A percentile compares a stretch with the other conserved stretches of the same genome.
Evolutionary conservation across 2,329 filamentous ascomycete species (phyloP).

Genomic region (Claviceps capensis): DNA sequence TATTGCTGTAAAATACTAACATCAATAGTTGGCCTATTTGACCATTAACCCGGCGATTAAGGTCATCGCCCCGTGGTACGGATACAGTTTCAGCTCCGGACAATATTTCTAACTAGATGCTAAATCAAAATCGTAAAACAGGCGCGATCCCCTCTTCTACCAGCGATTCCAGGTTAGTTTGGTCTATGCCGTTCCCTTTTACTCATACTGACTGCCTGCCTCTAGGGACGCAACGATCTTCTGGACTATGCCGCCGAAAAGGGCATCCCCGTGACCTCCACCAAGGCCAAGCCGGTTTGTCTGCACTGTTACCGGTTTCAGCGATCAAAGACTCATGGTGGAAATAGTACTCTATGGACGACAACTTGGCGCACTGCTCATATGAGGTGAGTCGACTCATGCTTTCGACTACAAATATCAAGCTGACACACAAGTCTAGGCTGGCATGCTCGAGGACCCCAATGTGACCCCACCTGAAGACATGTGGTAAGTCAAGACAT

Average conservation of each 20-base stretch:
- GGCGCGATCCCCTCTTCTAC: constrained; percentile 2
- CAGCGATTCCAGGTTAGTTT: not conserved
- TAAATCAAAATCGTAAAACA: not conserved
- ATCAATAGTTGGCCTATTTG: not conserved
- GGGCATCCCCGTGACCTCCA: constrained; percentile 3
- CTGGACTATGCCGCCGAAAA: constrained; percentile 2
- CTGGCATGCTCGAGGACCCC: constrained; percentile 1
- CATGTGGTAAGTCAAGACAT: not conserved
- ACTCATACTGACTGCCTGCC: not conserved
- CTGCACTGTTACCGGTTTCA: not conserved
- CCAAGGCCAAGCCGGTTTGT: constrained; percentile 1
- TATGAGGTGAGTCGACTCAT: not conserved
- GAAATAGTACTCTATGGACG: constrained; percentile 3
- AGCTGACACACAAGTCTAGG: not conserved
- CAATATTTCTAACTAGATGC: not conserved
- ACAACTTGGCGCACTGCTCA: constrained; percentile 2
- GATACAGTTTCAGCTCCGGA: not conserved
- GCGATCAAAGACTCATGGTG: not conserved
- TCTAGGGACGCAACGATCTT: constrained; percentile 1
- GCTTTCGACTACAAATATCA: not conserved
- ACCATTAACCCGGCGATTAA: constrained; percentile 1
- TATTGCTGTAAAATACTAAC: not conserved
- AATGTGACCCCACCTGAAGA: not conserved
- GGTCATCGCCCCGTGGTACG: constrained; percentile 2
- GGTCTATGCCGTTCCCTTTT: not conserved